Percentiles rank a stretch among this genome's conserved stretches.
These are phyloP conservation scores for Adansonia digitata DNA, from an alignment of 345 rosid species.

Conservation along the genomic window DNA sequence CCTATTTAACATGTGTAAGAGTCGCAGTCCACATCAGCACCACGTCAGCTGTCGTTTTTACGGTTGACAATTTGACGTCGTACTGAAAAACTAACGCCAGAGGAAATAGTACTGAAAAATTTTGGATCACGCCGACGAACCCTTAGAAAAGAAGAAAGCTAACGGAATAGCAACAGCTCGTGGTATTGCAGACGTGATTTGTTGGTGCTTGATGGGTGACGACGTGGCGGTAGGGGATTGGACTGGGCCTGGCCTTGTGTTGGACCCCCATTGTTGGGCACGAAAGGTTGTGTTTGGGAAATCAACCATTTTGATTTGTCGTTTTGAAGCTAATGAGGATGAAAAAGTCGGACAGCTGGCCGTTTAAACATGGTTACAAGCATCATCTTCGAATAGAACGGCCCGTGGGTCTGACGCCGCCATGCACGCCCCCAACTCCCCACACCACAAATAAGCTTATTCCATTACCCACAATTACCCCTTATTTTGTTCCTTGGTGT, in stretches of 20 bases:
- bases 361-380: conserved; percentile 17
- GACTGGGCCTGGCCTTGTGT: background rate
- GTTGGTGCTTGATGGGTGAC: background rate
- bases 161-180: background rate
- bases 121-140: too few species aligned
- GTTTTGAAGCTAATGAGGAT: background rate
- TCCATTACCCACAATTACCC: conserved; percentile 29
- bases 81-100: too few species aligned
- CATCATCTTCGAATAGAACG: conserved; percentile 8
- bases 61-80: too few species aligned
- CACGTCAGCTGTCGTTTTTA: conserved; percentile 15
- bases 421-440: background rate
- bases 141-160: background rate
- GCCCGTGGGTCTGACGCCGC: conserved; percentile 13
- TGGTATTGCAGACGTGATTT: background rate
- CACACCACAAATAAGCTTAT: background rate
- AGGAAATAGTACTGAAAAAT: too few species aligned
- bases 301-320: background rate
- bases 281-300: background rate
- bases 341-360: conserved; percentile 28
- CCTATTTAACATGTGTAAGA: conserved; percentile 15
- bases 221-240: conserved; percentile 5
- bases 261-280: background rate
- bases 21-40: background rate
- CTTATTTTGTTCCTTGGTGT: background rate